Percentiles rank a stretch among this genome's conserved stretches.
Conservation (phyloP, 257 asterid species). For the Solanum pennellii region DNA sequence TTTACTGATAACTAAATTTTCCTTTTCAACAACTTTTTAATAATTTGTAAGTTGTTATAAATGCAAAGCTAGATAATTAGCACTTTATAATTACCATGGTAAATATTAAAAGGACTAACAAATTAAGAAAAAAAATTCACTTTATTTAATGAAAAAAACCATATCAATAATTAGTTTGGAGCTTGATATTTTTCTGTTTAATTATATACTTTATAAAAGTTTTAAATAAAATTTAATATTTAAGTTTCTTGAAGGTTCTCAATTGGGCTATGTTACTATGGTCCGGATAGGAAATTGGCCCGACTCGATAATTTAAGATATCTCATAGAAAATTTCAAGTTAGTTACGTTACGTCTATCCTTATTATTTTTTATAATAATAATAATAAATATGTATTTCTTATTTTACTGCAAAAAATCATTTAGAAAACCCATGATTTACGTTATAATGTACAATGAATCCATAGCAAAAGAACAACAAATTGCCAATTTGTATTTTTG, state of each 20-base stretch:
- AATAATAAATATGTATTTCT: neutral
- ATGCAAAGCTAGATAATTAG: neutral
- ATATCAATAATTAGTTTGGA: neutral
- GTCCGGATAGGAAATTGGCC: neutral
- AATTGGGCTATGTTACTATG: neutral
- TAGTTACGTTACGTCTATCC: rapidly evolving
- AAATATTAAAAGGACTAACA: neutral
- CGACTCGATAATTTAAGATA: neutral
- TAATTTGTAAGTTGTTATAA: neutral
- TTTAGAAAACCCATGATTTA: neutral
- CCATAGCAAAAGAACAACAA: neutral
- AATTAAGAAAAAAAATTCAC: neutral
- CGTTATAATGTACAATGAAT: neutral
- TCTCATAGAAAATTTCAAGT: neutral
- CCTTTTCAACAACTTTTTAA: neutral
- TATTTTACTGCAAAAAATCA: neutral
- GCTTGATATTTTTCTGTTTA: neutral
- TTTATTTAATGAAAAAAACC: neutral
- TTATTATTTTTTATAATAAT: neutral
- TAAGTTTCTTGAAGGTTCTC: neutral
- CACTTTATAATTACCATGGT: neutral
- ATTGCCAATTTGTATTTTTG: neutral
- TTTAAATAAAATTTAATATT: neutral
- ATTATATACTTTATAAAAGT: no score
- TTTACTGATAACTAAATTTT: neutral